Conservation (phyloP, 306 rosid species). For the Lathyrus tuberosus region DNA sequence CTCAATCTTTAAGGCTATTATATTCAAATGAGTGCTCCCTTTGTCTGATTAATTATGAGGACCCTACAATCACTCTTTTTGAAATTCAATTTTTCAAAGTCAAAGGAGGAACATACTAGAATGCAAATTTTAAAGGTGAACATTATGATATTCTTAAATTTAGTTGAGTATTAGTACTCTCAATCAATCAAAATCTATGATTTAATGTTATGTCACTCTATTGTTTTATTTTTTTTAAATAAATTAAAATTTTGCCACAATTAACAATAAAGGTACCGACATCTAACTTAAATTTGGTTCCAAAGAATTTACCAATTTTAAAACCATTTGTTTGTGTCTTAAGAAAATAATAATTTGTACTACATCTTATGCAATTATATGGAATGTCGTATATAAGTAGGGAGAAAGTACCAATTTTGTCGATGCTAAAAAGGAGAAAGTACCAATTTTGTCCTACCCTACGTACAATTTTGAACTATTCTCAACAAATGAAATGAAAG, state of each 20-base stretch:
- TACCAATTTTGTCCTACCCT: not conserved
- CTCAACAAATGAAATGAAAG: not conserved
- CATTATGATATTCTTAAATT: too few relatives aligned
- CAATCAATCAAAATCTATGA: too few relatives aligned
- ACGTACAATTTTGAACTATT: slow-evolving; percentile 18
- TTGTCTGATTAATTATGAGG: slow-evolving; percentile 16
- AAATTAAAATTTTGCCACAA: too few relatives aligned
- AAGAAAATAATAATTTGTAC: not conserved
- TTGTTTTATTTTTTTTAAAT: too few relatives aligned
- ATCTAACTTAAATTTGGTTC: too few relatives aligned
- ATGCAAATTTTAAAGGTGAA: not conserved
- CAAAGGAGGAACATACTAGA: not conserved
- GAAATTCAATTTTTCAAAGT: not conserved
- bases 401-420: not conserved
- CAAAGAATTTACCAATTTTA: too few relatives aligned
- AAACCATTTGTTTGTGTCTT: slow-evolving; percentile 18
- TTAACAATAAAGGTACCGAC: too few relatives aligned
- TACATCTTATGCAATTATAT: not conserved
- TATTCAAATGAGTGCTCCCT: not conserved
- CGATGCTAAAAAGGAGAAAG: not conserved
- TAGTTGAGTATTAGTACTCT: too few relatives aligned
- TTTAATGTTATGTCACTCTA: too few relatives aligned
- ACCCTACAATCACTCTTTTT: not conserved
- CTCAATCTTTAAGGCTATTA: not conserved
- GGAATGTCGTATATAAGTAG: not conserved